Evolutionary conservation across 306 rosid species (phyloP), one percentile per base, ranked within the genome.

Genomic region (Abrus precatorius): DNA sequence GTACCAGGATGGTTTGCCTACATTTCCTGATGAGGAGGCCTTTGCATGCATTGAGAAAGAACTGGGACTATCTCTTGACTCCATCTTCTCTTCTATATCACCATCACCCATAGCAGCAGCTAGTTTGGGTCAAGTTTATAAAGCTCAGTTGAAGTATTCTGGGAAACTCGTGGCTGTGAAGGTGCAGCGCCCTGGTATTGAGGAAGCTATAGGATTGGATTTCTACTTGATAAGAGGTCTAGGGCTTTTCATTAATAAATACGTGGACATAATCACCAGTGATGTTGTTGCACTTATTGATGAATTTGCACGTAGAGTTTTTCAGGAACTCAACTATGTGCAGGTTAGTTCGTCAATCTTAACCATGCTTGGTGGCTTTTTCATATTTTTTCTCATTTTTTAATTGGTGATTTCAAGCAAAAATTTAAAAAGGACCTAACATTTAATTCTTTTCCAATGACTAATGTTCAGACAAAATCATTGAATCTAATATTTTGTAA

Each of bases 71-170:
- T 78, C 95, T 20, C 92, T 94, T 4, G 92, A 92, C 28, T 86
- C 98, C 13, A 80, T 94, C 50, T 94, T 56, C 82, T 92, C 95
- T 29, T 80, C 87, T 36, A 89, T 94, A 85, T 89, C 98, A 20
- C 90, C 95, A 28, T 90, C 92, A 30, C 97, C 98, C 6, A 84
- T 94, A 63, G 98, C 97, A 12, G 98, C 98, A 7, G 98, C 98
- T 77, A 94, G 98, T 88, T 88, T 94, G 56, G 98, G 98, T 57
- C 98, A 94, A 84, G 98, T 94, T 45, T 94, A 94, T 81, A 94
- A 94, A 89, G 98, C 91, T 80, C 87, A 74, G 83, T 89, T 94
- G 29, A 89, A 85, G 81, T 73, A 81, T 69, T 85, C 95, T 28
- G 92, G 93, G 45, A 83, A 87, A 74, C 64, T 85, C 5, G 98